A percentile compares a stretch with the other conserved stretches of the same genome.
These are phyloP conservation scores for Boletus fagicola DNA, from an alignment of 768 basidiomycete genomes.

Conservation along the genomic window DNA sequence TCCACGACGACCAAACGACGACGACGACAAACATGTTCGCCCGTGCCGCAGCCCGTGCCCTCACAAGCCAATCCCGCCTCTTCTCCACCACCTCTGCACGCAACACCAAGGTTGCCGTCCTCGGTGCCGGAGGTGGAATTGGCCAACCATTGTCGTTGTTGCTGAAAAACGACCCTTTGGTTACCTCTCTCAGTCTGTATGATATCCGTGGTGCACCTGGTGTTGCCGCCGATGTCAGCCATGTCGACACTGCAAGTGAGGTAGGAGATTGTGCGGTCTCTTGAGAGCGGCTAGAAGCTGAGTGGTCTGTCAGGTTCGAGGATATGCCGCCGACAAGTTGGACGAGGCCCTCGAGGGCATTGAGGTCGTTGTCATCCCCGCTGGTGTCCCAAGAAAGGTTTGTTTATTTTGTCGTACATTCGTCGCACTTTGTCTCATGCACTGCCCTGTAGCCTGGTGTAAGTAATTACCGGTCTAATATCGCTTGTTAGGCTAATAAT, in stretches of 20 bases:
- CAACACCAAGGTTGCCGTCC: constrained; percentile 88
- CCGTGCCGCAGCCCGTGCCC: constrained; percentile 57
- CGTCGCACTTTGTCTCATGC: constrained; percentile 23
- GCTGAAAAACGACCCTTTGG: constrained; percentile 89
- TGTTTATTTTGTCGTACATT: constrained; percentile 12
- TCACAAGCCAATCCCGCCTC: constrained; percentile 55
- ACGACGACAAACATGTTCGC: constrained; percentile 56
- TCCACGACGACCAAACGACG: constrained; percentile 15
- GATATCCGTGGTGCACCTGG: constrained; percentile 44
- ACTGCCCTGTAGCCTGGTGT: constrained; percentile 67
- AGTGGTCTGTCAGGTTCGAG: constrained; percentile 56
- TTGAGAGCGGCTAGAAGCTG: background rate
- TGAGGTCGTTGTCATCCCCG: constrained; percentile 94
- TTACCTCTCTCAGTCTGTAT: constrained; percentile 72
- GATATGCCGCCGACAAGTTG: constrained; percentile 82
- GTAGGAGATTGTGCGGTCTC: constrained; percentile 41
- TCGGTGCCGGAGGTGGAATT: constrained; percentile 98
- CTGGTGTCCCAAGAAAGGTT: constrained; percentile 98
- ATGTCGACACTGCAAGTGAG: constrained; percentile 87
- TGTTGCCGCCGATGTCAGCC: constrained; percentile 96
- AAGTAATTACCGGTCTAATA: constrained; percentile 38
- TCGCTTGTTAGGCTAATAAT: constrained; percentile 26
- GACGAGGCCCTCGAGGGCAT: constrained; percentile 87
- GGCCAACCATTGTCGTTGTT: constrained; percentile 90
- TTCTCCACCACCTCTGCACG: constrained; percentile 76